These are phyloP conservation scores for Boletus sp. DNA, from an alignment of 1,284 basidiomycete genomes.

Conservation along the genomic window DNA sequence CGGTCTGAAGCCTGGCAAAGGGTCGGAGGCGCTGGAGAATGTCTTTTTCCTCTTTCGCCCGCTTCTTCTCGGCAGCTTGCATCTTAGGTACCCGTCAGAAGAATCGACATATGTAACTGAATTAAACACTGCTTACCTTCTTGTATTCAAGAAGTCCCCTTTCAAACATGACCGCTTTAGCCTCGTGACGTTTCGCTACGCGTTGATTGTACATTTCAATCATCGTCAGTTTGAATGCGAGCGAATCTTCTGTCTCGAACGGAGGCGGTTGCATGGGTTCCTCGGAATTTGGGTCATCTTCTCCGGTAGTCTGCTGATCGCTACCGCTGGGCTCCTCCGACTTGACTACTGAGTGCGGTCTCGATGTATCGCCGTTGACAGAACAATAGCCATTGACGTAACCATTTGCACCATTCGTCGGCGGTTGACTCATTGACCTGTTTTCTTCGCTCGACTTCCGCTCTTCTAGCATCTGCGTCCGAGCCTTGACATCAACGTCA, in stretches of 20 bases:
- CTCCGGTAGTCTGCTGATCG: slow-evolving; percentile 35
- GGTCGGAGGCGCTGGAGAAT: slow-evolving; percentile 87
- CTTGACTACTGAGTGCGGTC: slow-evolving; percentile 38
- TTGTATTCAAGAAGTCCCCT: slow-evolving; percentile 91
- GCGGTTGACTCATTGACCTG: slow-evolving; percentile 25
- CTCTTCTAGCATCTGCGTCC: slow-evolving; percentile 68
- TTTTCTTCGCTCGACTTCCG: slow-evolving; percentile 37
- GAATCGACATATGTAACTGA: neutral
- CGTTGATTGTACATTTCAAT: slow-evolving; percentile 92
- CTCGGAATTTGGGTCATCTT: slow-evolving; percentile 50
- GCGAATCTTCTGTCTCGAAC: slow-evolving; percentile 81
- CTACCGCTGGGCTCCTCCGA: slow-evolving; percentile 43
- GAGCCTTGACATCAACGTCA: slow-evolving; percentile 64
- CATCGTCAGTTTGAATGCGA: slow-evolving; percentile 87
- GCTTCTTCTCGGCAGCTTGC: slow-evolving; percentile 86
- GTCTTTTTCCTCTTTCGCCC: slow-evolving; percentile 89
- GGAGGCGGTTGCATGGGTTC: slow-evolving; percentile 69
- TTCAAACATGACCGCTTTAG: slow-evolving; percentile 91
- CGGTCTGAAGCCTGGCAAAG: slow-evolving; percentile 89
- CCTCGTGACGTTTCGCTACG: slow-evolving; percentile 83
- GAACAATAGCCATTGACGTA: slow-evolving; percentile 47
- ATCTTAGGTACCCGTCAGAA: slow-evolving; percentile 42
- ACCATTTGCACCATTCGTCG: slow-evolving; percentile 38
- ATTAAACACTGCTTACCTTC: slow-evolving; percentile 53
- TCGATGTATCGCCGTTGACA: slow-evolving; percentile 42